Evolutionary conservation across 1,284 basidiomycete genomes (phyloP), one percentile per base, ranked within the genome.

Genomic region (Veloporphyrellus conicus): DNA sequence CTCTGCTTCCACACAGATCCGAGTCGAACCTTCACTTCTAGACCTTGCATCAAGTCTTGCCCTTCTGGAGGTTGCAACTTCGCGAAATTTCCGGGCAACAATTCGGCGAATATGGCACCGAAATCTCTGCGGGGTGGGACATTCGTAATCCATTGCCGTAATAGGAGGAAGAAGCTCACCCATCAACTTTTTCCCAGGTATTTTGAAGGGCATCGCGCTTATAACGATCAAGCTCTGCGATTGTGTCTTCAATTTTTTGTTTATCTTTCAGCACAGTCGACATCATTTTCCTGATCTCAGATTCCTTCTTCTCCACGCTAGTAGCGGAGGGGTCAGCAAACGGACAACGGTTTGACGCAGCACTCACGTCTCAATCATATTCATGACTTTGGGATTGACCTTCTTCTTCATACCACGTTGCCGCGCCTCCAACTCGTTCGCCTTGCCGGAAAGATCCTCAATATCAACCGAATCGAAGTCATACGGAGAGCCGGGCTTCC

Each of bases 1-100:
- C 88, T 93, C 60, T 93, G 90, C 68, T 99, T 99, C 96, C 96
- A 99, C 0, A 99, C 92, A 19, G 76, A 81, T 3, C 96, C 96
- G 1, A 99, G 79, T 50, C 83, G 84, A 25, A 99, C 96, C 64
- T 98, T 98, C 68, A 99, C 94, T 67, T 99, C 96, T 7, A 99
- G 78, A 15, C 96, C 96, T 54, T 95, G 81, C 62, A 93, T 95
- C 49, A 99, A 73, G 60, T 97, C 94, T 67, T 90, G 85, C 0
- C 88, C 89, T 50, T 99, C 94, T 4, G 93, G 92, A 8, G 94
- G 91, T 61, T 93, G 89, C 23, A 99, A 75, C 66, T 93, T 96
- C 9, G 93, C 93, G 64, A 94, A 96, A 68, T 99, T 99, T 25
- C 94, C 94, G 0, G 96, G 96, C 1, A 99, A 70, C 1, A 99